Percentiles rank a stretch among this genome's conserved stretches.
Evolutionary conservation across 78 protist genomes (phyloP).

Genomic region (Bigelowiella natans): DNA sequence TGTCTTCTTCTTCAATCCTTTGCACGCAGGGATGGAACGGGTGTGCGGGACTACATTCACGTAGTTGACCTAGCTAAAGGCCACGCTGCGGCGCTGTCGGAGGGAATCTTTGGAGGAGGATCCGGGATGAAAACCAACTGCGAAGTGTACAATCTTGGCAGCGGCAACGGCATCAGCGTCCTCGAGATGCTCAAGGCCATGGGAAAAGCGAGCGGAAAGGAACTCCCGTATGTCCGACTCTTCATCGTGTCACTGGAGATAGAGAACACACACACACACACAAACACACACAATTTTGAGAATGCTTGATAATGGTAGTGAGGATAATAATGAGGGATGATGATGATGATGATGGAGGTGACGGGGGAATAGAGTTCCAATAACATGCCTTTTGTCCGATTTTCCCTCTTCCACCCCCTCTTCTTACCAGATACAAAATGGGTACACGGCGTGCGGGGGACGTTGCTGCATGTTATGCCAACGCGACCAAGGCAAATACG

Average conservation of each 20-base stretch:
- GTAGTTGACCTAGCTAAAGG: constrained; percentile 84
- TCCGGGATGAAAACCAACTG: not conserved
- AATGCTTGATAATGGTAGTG: not conserved
- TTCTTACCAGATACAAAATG: not conserved
- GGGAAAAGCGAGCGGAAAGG: constrained; percentile 19
- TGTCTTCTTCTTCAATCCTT: too few relatives aligned
- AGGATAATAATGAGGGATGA: too few relatives aligned
- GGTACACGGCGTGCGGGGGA: constrained; percentile 47
- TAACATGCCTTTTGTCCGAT: too few relatives aligned
- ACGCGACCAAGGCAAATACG: not conserved
- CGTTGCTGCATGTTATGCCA: constrained; percentile 26
- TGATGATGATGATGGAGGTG: too few relatives aligned
- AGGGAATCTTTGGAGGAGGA: not conserved
- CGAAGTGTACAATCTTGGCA: constrained; percentile 71
- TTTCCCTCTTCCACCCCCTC: too few relatives aligned
- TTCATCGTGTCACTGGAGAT: not conserved
- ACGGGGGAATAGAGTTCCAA: not conserved
- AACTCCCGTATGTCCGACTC: not conserved
- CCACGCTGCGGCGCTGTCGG: constrained; percentile 66
- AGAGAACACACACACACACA: not conserved
- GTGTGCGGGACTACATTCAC: constrained; percentile 96
- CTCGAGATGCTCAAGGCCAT: constrained; percentile 69
- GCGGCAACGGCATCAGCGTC: constrained; percentile 79
- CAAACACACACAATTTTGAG: not conserved
- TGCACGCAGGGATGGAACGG: constrained; percentile 63